phyloP scores from a whole-genome alignment of 768 basidiomycete genomes.

The Trametes meyenii region DNA sequence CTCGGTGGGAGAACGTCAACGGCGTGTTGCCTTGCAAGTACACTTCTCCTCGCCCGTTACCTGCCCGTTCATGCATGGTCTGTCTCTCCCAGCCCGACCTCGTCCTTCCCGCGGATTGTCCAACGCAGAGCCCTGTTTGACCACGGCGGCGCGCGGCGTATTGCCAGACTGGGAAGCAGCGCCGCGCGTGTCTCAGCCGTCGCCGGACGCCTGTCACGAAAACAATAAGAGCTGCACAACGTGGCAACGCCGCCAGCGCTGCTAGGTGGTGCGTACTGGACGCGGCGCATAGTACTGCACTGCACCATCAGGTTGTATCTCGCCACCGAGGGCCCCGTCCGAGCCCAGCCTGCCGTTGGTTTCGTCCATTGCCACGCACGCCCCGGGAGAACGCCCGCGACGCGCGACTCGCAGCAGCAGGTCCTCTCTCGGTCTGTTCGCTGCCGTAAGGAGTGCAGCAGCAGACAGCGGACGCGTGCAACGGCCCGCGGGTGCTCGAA shows the following conservation, averaged over 20 bases:
- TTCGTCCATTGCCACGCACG: conserved; percentile 4
- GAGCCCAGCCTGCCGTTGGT: neutral
- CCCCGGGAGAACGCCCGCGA: neutral
- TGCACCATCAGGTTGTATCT: neutral
- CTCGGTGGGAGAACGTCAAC: neutral
- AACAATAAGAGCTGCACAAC: conserved; percentile 33
- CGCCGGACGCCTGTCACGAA: conserved; percentile 17
- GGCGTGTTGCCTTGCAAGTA: neutral
- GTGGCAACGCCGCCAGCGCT: conserved; percentile 28
- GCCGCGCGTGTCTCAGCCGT: too few species aligned
- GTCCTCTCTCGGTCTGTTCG: conserved; percentile 15
- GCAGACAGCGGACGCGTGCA: conserved; percentile 20
- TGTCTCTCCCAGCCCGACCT: conserved; percentile 19
- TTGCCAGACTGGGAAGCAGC: too few species aligned
- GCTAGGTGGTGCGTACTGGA: conserved; percentile 8
- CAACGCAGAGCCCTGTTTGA: neutral
- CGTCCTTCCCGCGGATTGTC: conserved; percentile 4
- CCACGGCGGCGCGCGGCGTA: neutral
- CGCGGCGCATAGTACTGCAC: neutral
- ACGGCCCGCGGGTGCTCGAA: conserved; percentile 33
- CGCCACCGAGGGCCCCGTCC: neutral
- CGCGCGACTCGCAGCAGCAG: conserved; percentile 6
- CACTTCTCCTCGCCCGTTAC: conserved; percentile 28
- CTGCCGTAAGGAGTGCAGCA: conserved; percentile 25
- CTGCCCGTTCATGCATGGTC: conserved; percentile 34